Conservation (phyloP, 495 filamentous ascomycete species). For the Lasiosphaeria miniovina region DNA sequence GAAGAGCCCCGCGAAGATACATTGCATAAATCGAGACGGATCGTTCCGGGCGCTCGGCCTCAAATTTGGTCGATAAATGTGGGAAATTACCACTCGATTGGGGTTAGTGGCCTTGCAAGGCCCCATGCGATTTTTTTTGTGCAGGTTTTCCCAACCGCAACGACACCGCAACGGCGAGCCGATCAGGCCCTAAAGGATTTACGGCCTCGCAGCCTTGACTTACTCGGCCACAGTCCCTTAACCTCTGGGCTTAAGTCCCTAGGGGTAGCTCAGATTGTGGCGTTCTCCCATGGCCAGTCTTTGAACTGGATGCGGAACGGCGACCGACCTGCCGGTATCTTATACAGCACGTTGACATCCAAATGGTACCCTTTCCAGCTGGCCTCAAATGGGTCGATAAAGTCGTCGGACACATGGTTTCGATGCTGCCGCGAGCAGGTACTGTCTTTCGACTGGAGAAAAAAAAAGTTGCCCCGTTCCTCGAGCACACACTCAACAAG, state of each 20-base stretch:
- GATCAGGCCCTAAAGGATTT: too few species aligned
- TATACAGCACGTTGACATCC: slow-evolving; percentile 1
- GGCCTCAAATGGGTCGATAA: slow-evolving; percentile 1
- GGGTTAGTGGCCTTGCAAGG: too few species aligned
- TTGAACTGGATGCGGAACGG: slow-evolving; percentile 1
- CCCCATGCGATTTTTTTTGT: too few species aligned
- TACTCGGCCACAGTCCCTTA: not conserved
- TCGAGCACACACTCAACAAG: slow-evolving; percentile 1
- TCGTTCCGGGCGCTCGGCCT: too few species aligned
- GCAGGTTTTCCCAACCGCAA: too few species aligned
- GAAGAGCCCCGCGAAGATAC: too few species aligned
- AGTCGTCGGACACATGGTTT: slow-evolving; percentile 1
- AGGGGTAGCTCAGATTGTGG: not conserved
- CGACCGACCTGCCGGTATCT: not conserved
- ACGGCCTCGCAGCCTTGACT: slow-evolving; percentile 1
- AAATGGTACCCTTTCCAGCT: slow-evolving; percentile 2
- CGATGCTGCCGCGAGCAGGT: not conserved
- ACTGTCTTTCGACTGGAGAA: slow-evolving; percentile 1
- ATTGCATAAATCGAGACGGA: too few species aligned
- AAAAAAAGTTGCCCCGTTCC: not conserved
- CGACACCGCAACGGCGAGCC: too few species aligned
- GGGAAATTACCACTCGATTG: too few species aligned
- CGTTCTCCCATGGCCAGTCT: slow-evolving; percentile 1
- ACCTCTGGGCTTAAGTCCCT: not conserved
- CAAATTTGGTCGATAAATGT: too few species aligned